Base-by-base conservation (phyloP, 2,329 filamentous ascomycete genomes). In the Byssothecium circinans region DNA sequence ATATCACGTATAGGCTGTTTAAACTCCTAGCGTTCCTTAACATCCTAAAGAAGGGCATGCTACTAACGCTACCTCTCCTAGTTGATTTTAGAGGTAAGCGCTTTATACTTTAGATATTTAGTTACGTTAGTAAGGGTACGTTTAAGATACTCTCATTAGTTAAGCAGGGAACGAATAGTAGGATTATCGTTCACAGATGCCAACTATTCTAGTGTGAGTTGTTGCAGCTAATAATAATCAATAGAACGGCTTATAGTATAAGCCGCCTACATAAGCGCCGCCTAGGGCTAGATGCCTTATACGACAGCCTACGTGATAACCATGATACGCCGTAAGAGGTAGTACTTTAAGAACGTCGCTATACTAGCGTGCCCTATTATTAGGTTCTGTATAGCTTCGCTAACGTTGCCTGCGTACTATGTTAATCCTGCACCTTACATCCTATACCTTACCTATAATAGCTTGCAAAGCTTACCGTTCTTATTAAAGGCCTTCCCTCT, bases 401-500 rank as follows among this genome's bases (percentile, higher is more conserved):
- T 69, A 25, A 69, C 52, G 6, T 61, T 59, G 5, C 47, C 54
- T 63, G 39, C 19, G 4, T 29, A 47, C 4, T 47, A 45, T 15
- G 12, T 54, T 53, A 54, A 41, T 33, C 17, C 35, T 36, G 29
- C 17, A n/a, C 10, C 15, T 39, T 42, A 7, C 12, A 43, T n/a
- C n/a, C n/a, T n/a, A n/a, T n/a, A n/a, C n/a, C n/a, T n/a, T 62
- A 49, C 35, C 51, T 47, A 25, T 0, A 36, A 41, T 4, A 36
- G 25, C 32, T 46, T 8, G 29, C 32, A 27, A 23, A 43, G 65
- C 67, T 64, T 57, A 74, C 64, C 23, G 45, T 68, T 73, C 36
- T 69, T 45, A 48, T 74, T 72, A 38, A 75, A 71, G 5, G 57
- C 66, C 48, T 74, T 73, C n/a, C 64, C 64, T 56, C 40, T 55